These are phyloP conservation scores for Drechslerella dactyloides DNA, from an alignment of 2,329 filamentous ascomycete genomes.

Conservation along the genomic window DNA sequence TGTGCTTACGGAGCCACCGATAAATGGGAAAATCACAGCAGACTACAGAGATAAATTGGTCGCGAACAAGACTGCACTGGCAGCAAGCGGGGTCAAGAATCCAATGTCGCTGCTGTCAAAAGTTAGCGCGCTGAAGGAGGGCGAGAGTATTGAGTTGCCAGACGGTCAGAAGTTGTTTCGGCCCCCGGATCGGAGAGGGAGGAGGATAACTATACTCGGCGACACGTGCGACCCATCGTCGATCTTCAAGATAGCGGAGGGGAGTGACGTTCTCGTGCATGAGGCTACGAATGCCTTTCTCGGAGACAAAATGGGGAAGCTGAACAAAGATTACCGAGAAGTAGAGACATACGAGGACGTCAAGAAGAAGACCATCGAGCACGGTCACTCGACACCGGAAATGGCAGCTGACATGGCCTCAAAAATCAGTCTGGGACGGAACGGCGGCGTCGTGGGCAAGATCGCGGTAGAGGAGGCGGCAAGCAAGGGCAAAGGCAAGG, in stretches of 20 bases:
- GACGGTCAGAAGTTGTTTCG: constrained; percentile 48
- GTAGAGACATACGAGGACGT: constrained; percentile 50
- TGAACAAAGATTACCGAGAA: constrained; percentile 47
- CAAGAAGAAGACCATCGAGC: constrained; percentile 48
- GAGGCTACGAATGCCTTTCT: constrained; percentile 54
- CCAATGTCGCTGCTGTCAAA: constrained; percentile 52
- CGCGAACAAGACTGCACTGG: constrained; percentile 43
- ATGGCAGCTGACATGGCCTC: constrained; percentile 53
- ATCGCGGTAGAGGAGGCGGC: constrained; percentile 5
- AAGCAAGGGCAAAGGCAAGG: constrained; percentile 35
- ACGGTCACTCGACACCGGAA: constrained; percentile 54
- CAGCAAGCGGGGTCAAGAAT: constrained; percentile 49
- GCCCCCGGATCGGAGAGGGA: constrained; percentile 44
- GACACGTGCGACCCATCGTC: constrained; percentile 52
- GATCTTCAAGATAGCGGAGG: constrained; percentile 46
- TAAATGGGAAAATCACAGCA: constrained; percentile 51
- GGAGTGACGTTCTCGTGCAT: constrained; percentile 53
- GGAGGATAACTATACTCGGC: constrained; percentile 53
- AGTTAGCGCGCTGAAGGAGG: constrained; percentile 20
- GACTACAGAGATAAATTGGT: constrained; percentile 51
- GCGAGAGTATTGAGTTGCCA: constrained; percentile 51
- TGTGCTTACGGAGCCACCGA: constrained; percentile 51
- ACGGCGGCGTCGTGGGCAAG: constrained; percentile 23
- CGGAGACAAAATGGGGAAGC: constrained; percentile 19
- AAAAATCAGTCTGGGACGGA: constrained; percentile 42